These are phyloP conservation scores for Phytophthora megakarya DNA, from an alignment of 352 stramenopile genomes.

Conservation along the genomic window DNA sequence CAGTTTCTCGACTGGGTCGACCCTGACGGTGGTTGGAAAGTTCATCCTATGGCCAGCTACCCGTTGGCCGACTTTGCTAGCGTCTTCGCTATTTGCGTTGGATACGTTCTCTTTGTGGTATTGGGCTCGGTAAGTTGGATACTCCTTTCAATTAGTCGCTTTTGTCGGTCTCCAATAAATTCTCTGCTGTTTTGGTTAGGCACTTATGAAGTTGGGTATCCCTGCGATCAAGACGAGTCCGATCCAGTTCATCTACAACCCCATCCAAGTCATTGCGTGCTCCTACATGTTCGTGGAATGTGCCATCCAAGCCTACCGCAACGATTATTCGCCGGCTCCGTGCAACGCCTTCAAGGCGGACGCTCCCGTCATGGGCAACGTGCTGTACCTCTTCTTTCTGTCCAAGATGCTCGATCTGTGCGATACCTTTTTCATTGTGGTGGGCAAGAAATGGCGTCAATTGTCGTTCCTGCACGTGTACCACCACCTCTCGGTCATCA, in stretches of 20 bases:
- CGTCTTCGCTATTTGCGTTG: constrained; percentile 59
- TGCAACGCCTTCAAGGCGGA: constrained; percentile 90
- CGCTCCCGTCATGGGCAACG: constrained; percentile 88
- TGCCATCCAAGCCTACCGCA: constrained; percentile 86
- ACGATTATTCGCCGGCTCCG: constrained; percentile 79
- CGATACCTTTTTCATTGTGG: constrained; percentile 95
- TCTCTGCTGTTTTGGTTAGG: constrained; percentile 24
- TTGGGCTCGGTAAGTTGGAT: constrained; percentile 49
- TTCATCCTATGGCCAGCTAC: constrained; percentile 60
- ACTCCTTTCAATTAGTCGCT: constrained; percentile 7
- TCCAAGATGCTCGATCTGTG: constrained; percentile 93
- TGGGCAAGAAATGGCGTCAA: constrained; percentile 96
- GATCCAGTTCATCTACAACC: constrained; percentile 95
- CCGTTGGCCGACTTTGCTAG: constrained; percentile 64
- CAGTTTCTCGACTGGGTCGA: constrained; percentile 66
- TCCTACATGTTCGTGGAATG: constrained; percentile 95
- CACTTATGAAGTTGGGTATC: constrained; percentile 54
- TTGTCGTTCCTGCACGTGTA: constrained; percentile 97
- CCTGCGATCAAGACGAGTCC: constrained; percentile 52
- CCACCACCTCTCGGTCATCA: constrained; percentile 96
- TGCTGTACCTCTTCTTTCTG: constrained; percentile 97
- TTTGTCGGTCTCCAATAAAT: background rate
- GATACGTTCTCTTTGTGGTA: constrained; percentile 71
- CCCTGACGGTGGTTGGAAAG: constrained; percentile 57
- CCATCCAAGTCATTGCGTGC: constrained; percentile 92